Percentiles rank a stretch among this genome's conserved stretches.
These are phyloP conservation scores for Lepidium africanum DNA, from an alignment of 345 rosid species.

Conservation along the genomic window DNA sequence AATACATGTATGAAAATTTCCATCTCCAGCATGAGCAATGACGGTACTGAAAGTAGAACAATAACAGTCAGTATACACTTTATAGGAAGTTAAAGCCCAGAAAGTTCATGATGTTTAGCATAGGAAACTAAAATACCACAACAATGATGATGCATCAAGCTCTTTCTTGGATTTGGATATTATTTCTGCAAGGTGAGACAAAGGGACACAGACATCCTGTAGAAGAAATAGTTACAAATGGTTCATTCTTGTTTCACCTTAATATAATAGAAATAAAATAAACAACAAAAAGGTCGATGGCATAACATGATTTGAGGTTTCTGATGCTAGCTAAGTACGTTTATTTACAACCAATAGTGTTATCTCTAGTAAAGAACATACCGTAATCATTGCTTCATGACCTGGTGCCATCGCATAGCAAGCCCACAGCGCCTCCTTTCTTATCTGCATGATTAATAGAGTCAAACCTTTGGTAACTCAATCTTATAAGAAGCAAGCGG, in stretches of 20 bases:
- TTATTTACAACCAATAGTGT: not conserved
- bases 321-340: not conserved
- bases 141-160: conserved; percentile 61
- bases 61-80: not conserved
- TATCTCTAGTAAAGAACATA: conserved; percentile 24
- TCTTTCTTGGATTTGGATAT: conserved; percentile 67
- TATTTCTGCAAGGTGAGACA: conserved; percentile 69
- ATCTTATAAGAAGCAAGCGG: not conserved
- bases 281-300: not conserved
- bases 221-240: conserved; percentile 4
- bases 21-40: conserved; percentile 95
- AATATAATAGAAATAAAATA: not conserved
- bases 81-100: not conserved
- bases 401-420: conserved; percentile 85
- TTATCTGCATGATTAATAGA: conserved; percentile 41
- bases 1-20: conserved; percentile 74
- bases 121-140: conserved; percentile 42
- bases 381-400: conserved; percentile 78
- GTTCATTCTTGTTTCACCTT: not conserved
- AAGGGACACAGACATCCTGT: conserved; percentile 93
- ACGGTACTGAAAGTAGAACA: conserved; percentile 47
- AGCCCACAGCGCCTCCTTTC: conserved; percentile 94
- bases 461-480: not conserved
- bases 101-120: not conserved
- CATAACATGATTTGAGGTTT: not conserved